Evolutionary conservation across 371 early-diverging fungal genomes (phyloP).

Genomic region (Dichotomocladium elegans): DNA sequence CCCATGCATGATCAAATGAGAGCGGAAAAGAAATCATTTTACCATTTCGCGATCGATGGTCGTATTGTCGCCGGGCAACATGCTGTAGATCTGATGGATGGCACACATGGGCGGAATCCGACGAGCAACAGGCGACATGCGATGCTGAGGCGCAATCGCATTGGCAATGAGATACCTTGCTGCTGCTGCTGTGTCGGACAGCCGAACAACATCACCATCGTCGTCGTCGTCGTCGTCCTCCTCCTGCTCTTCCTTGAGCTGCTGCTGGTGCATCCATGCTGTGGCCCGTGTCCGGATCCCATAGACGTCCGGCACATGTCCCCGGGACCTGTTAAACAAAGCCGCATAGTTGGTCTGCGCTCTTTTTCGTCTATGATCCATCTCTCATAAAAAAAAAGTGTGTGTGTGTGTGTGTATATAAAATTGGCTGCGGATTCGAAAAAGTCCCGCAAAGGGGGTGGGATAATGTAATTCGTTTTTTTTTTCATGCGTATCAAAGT

Average conservation of each 20-base stretch:
- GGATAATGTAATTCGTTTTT: no score
- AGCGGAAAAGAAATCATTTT: not conserved
- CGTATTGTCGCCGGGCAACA: constrained; percentile 29
- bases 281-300: constrained; percentile 9
- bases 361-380: no score
- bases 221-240: constrained; percentile 12
- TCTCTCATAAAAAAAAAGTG: no score
- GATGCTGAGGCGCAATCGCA: not conserved
- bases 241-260: constrained; percentile 2
- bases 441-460: no score
- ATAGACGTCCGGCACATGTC: constrained; percentile 34
- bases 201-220: not conserved
- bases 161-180: constrained; percentile 28
- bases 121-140: constrained; percentile 2
- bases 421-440: no score
- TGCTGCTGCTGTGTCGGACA: constrained; percentile 29
- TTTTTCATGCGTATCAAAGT: no score
- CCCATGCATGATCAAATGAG: not conserved
- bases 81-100: constrained; percentile 37
- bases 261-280: not conserved
- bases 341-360: no score
- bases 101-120: constrained; percentile 22
- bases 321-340: no score
- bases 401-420: no score
- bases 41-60: constrained; percentile 37